Conservation (phyloP, 768 basidiomycete species). For the Boletus coccyginus region DNA sequence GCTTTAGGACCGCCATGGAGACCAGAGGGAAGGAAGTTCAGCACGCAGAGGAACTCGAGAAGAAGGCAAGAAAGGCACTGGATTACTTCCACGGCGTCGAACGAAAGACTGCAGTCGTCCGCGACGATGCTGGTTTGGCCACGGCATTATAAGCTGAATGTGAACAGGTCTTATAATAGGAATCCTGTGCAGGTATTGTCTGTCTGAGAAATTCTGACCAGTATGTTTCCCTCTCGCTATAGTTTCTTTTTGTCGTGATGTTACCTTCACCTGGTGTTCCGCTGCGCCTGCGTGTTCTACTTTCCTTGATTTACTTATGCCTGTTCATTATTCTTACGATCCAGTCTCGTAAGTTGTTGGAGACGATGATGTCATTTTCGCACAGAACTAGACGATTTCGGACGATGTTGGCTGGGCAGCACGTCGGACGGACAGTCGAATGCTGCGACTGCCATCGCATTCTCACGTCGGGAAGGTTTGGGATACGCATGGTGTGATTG, state of each 20-base stretch:
- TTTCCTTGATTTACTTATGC: constrained; percentile 12
- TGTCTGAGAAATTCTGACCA: not conserved
- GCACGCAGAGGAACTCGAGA: constrained; percentile 72
- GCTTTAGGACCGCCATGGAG: constrained; percentile 80
- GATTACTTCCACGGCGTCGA: constrained; percentile 62
- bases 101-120: constrained; percentile 42
- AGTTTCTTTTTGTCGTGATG: constrained; percentile 5
- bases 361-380: constrained; percentile 4
- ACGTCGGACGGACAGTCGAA: no score
- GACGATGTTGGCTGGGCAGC: no score
- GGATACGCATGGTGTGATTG: not conserved
- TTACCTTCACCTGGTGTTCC: not conserved
- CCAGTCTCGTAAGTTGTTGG: not conserved
- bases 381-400: not conserved
- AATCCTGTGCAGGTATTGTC: not conserved
- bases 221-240: not conserved
- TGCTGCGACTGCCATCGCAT: no score
- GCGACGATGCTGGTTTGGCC: constrained; percentile 25
- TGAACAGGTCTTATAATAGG: not conserved
- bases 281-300: not conserved
- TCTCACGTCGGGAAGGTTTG: no score
- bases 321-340: constrained; percentile 9
- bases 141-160: constrained; percentile 5
- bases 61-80: constrained; percentile 64
- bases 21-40: constrained; percentile 74